Evolutionary conservation across 257 asterid genomes (phyloP).

Genomic region (Capsicum pubescens): DNA sequence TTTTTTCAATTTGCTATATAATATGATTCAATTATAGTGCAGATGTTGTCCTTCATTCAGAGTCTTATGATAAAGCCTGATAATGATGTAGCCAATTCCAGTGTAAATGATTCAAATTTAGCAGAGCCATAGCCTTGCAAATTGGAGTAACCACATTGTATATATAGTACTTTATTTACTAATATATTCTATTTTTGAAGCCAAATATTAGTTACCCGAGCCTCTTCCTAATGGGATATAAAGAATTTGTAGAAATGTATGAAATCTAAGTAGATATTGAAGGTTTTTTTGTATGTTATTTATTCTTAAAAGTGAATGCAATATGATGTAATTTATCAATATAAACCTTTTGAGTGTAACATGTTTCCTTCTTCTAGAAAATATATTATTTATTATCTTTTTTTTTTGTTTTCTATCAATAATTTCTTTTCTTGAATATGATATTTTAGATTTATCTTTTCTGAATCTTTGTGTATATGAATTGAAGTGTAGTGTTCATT

Average conservation of each 20-base stretch:
- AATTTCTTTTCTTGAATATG: background rate
- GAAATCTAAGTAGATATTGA: background rate
- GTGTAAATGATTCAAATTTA: slow-evolving; percentile 34
- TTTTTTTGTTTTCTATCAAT: too few relatives aligned
- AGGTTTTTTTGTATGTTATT: background rate
- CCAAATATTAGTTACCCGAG: background rate
- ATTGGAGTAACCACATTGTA: background rate
- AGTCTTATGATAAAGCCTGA: slow-evolving; percentile 61
- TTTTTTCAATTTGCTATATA: background rate
- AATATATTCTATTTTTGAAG: background rate
- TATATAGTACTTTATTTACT: background rate
- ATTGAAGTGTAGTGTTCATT: background rate
- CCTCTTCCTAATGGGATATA: background rate
- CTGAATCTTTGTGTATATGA: background rate
- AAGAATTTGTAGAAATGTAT: background rate
- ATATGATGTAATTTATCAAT: background rate
- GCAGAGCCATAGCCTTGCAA: slow-evolving; percentile 18
- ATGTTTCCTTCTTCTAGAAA: too few relatives aligned
- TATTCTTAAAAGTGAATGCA: background rate
- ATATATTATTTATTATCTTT: too few relatives aligned
- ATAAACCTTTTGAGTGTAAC: too few relatives aligned
- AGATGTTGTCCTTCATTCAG: slow-evolving; percentile 83
- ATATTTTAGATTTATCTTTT: background rate
- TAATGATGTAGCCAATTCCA: slow-evolving; percentile 40
- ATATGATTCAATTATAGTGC: slow-evolving; percentile 23